These are phyloP conservation scores for Pouteria campechiana DNA, from an alignment of 179 eudicot genomes.

Conservation along the genomic window DNA sequence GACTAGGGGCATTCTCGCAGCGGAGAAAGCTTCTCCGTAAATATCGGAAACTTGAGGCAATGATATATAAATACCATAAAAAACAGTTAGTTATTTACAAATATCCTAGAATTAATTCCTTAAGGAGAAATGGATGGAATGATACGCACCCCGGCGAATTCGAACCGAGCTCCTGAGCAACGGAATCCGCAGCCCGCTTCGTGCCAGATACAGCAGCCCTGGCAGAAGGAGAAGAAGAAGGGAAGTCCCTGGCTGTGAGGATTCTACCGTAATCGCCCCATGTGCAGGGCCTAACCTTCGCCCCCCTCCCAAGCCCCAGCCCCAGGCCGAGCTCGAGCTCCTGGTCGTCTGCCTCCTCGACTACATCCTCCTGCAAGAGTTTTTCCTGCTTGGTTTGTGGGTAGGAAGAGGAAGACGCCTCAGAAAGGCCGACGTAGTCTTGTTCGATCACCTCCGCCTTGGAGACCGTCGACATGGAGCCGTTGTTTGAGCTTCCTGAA, in stretches of 20 bases:
- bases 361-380: too few species aligned
- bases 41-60: too few species aligned
- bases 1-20: too few species aligned
- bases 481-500: constrained; percentile 13
- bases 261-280: constrained; percentile 41
- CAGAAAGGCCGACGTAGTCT: constrained; percentile 13
- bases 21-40: too few species aligned
- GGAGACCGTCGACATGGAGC: constrained; percentile 40
- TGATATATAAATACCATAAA: not conserved
- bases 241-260: constrained; percentile 56
- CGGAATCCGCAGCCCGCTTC: constrained; percentile 57
- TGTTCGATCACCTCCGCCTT: constrained; percentile 17
- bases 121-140: not conserved
- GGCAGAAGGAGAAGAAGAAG: constrained; percentile 29
- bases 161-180: constrained; percentile 41
- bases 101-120: not conserved
- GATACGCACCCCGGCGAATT: not conserved
- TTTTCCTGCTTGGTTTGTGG: too few species aligned
- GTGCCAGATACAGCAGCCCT: constrained; percentile 29
- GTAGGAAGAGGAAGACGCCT: constrained; percentile 38
- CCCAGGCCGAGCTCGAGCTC: constrained; percentile 80
- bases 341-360: too few species aligned
- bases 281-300: constrained; percentile 7
- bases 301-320: constrained; percentile 42
- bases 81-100: not conserved